Percentiles rank a stretch among this genome's conserved stretches.
Conservation (phyloP, 2,329 filamentous ascomycete species). For the Acrodontium crateriforme region DNA sequence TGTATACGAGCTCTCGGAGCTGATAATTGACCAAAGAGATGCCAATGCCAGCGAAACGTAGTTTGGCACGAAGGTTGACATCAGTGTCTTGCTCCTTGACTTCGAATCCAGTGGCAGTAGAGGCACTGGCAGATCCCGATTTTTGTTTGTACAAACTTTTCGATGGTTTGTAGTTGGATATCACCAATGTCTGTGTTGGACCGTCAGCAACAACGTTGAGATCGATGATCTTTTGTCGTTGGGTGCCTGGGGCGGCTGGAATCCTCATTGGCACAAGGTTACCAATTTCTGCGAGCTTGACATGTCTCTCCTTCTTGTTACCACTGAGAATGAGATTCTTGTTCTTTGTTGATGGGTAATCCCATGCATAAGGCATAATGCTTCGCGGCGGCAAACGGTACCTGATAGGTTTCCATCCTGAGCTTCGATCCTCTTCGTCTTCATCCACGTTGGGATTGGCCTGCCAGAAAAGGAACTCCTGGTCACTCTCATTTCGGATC, state of each 20-base stretch:
- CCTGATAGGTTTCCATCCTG: constrained; percentile 80
- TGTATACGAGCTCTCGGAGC: constrained; percentile 78
- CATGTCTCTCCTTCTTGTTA: constrained; percentile 69
- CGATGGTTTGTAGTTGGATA: constrained; percentile 86
- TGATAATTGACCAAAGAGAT: constrained; percentile 89
- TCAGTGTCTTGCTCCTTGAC: constrained; percentile 84
- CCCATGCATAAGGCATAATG: constrained; percentile 99
- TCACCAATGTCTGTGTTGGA: constrained; percentile 82
- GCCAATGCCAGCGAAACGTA: constrained; percentile 80
- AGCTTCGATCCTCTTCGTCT: constrained; percentile 67
- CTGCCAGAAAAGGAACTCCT: constrained; percentile 93
- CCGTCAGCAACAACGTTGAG: constrained; percentile 93
- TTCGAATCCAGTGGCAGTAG: constrained; percentile 64
- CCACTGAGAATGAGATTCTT: constrained; percentile 79
- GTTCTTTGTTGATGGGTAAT: constrained; percentile 93
- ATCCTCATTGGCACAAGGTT: constrained; percentile 93
- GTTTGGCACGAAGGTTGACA: constrained; percentile 75
- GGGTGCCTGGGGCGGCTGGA: constrained; percentile 46
- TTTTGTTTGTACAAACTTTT: constrained; percentile 80
- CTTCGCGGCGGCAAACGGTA: constrained; percentile 86
- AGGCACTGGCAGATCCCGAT: constrained; percentile 39
- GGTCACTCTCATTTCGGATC: constrained; percentile 95
- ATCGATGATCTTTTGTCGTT: constrained; percentile 75
- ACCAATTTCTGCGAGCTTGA: constrained; percentile 92
- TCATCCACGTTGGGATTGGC: constrained; percentile 86